These are phyloP conservation scores for Excoecaria agallocha DNA, from an alignment of 345 rosid species.

Conservation along the genomic window DNA sequence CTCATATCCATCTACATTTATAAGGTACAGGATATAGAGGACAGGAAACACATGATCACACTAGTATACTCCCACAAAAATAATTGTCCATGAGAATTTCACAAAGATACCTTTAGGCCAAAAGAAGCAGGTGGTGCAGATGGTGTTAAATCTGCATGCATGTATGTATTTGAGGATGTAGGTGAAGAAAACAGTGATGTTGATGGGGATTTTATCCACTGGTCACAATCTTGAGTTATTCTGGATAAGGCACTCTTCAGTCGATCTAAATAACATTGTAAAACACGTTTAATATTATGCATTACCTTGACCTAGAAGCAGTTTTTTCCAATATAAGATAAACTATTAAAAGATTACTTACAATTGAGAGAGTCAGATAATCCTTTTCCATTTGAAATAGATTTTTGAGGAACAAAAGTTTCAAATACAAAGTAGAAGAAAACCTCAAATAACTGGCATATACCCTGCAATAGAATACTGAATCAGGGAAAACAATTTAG, in stretches of 20 bases:
- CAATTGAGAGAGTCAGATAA: conserved; percentile 53
- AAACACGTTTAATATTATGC: conserved; percentile 7
- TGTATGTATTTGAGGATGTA: conserved; percentile 40
- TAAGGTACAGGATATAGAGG: neutral
- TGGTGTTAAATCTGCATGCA: conserved; percentile 62
- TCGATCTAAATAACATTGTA: conserved; percentile 55
- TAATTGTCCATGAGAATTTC: neutral
- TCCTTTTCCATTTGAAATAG: conserved; percentile 56
- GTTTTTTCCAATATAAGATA: neutral
- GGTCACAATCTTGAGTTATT: conserved; percentile 91
- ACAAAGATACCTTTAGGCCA: conserved; percentile 76
- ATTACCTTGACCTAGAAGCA: conserved; percentile 1
- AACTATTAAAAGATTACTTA: conserved; percentile 44
- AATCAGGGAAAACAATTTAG: conserved; percentile 54
- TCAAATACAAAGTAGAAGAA: conserved; percentile 75
- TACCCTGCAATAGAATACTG: conserved; percentile 76
- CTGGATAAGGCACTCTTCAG: conserved; percentile 74
- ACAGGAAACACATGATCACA: neutral
- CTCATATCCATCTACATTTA: too few species aligned
- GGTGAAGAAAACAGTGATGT: conserved; percentile 49
- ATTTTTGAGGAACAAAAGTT: conserved; percentile 65
- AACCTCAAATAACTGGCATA: conserved; percentile 86
- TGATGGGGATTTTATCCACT: conserved; percentile 72
- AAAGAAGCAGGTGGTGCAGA: conserved; percentile 47
- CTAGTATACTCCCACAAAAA: neutral